phyloP scores from a whole-genome alignment of 1,284 basidiomycete genomes.

The Peniophora sp. region DNA sequence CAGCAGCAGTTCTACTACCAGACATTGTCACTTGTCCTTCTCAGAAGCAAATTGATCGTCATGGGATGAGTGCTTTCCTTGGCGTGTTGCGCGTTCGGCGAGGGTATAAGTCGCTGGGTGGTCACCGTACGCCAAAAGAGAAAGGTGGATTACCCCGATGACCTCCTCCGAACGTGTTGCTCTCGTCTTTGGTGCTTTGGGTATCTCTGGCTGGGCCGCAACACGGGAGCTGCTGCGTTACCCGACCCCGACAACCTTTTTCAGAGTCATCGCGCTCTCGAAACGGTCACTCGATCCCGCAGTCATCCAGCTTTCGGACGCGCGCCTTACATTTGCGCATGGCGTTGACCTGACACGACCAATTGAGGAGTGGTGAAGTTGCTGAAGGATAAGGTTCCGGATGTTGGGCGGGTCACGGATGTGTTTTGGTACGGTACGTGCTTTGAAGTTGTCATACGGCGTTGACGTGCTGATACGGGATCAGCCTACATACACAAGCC shows the following conservation, averaged over 20 bases:
- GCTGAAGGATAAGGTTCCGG: neutral
- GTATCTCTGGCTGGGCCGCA: constrained; percentile 2
- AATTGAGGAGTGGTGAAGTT: neutral
- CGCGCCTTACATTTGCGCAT: neutral
- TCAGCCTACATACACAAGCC: neutral
- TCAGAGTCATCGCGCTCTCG: neutral
- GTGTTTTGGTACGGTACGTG: constrained; percentile 2
- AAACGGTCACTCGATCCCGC: constrained; percentile 2
- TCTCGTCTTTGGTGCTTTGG: constrained; percentile 4
- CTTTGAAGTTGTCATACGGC: neutral
- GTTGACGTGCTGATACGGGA: neutral
- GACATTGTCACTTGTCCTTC: too few relatives aligned
- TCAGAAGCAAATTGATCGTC: too few relatives aligned
- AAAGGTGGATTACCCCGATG: too few relatives aligned
- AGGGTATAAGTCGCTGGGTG: too few relatives aligned
- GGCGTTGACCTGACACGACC: constrained; percentile 3
- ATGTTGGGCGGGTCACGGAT: constrained; percentile 1
- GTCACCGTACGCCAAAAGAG: too few relatives aligned
- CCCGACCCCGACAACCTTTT: constrained; percentile 3
- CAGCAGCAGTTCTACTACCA: too few relatives aligned
- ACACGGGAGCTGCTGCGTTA: constrained; percentile 1
- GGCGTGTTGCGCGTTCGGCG: too few relatives aligned
- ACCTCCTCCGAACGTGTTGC: neutral
- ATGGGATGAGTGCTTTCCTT: too few relatives aligned
- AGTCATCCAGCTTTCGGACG: neutral